These are phyloP conservation scores for Penicillium steckii DNA, from an alignment of 495 filamentous ascomycete species.

Conservation along the genomic window DNA sequence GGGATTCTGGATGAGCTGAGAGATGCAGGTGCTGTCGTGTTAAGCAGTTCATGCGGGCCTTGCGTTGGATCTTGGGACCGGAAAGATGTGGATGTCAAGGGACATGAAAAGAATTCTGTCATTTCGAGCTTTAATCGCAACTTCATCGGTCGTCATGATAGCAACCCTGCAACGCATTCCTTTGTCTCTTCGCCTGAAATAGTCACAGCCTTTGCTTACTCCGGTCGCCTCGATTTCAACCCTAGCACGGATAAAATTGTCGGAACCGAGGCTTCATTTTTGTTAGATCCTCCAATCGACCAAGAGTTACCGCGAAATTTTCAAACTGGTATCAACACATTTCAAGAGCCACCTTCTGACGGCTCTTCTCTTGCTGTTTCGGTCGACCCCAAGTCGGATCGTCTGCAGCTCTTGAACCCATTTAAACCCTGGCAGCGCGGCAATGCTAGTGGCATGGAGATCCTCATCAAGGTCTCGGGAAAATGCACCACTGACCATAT, in stretches of 20 bases:
- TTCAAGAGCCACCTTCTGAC: constrained; percentile 14
- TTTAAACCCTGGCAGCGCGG: constrained; percentile 13
- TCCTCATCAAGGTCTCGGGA: constrained; percentile 19
- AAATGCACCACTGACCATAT: constrained; percentile 28
- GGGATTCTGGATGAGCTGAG: constrained; percentile 84
- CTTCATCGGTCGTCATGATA: constrained; percentile 90
- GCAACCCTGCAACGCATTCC: constrained; percentile 56
- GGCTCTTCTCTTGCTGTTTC: constrained; percentile 6
- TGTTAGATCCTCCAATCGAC: constrained; percentile 8
- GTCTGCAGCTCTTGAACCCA: constrained; percentile 17
- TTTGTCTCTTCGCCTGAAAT: constrained; percentile 22
- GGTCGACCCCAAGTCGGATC: constrained; percentile 12
- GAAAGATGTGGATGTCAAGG: constrained; percentile 73
- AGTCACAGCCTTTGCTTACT: constrained; percentile 21
- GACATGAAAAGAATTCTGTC: constrained; percentile 82
- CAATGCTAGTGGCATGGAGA: constrained; percentile 7
- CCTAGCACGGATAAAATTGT: background rate
- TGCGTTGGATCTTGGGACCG: constrained; percentile 78
- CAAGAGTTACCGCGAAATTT: constrained; percentile 12
- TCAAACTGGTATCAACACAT: constrained; percentile 6
- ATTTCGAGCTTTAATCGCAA: constrained; percentile 86
- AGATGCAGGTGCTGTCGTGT: constrained; percentile 81
- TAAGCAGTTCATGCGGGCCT: constrained; percentile 82
- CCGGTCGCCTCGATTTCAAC: constrained; percentile 20
- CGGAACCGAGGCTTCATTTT: background rate